Evolutionary conservation across 1,139 yeast species (phyloP).

Genomic region (Taphrina betulina): DNA sequence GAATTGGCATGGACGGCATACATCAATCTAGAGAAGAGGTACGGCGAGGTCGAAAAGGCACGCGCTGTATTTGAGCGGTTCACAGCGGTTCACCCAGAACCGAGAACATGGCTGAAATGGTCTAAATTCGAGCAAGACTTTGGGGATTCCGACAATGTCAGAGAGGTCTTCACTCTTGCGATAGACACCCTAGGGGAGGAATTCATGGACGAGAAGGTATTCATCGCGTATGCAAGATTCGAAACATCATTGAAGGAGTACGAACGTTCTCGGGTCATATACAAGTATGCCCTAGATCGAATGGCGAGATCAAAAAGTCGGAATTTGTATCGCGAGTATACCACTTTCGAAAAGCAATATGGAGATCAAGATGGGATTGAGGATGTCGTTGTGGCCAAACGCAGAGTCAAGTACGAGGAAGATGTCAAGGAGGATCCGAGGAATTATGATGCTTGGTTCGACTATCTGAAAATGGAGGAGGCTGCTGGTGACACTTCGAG

Average conservation of each 20-base stretch:
- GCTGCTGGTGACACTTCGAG: constrained; percentile 43
- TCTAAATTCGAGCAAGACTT: constrained; percentile 57
- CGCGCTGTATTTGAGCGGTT: constrained; percentile 60
- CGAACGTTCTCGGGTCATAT: constrained; percentile 68
- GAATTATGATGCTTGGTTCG: constrained; percentile 84
- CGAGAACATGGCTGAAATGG: constrained; percentile 68
- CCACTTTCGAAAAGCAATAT: constrained; percentile 64
- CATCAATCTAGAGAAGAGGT: constrained; percentile 67
- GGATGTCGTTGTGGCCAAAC: constrained; percentile 53
- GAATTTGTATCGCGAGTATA: constrained; percentile 51
- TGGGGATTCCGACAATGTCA: constrained; percentile 52
- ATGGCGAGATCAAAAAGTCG: constrained; percentile 51
- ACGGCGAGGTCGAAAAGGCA: constrained; percentile 58
- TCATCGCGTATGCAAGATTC: constrained; percentile 68
- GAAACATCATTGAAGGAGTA: constrained; percentile 62
- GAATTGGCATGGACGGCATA: constrained; percentile 72
- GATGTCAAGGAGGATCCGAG: constrained; percentile 51
- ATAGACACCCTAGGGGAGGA: constrained; percentile 54
- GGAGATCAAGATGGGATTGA: constrained; percentile 60
- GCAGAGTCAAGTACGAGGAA: constrained; percentile 58
- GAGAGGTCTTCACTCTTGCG: constrained; percentile 68
- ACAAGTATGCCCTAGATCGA: constrained; percentile 53
- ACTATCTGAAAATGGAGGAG: constrained; percentile 54
- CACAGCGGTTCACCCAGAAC: constrained; percentile 55
- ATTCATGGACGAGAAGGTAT: constrained; percentile 47